Conservation (phyloP, 495 filamentous ascomycete species). For the Pseudoneurospora amorphoporcata region DNA sequence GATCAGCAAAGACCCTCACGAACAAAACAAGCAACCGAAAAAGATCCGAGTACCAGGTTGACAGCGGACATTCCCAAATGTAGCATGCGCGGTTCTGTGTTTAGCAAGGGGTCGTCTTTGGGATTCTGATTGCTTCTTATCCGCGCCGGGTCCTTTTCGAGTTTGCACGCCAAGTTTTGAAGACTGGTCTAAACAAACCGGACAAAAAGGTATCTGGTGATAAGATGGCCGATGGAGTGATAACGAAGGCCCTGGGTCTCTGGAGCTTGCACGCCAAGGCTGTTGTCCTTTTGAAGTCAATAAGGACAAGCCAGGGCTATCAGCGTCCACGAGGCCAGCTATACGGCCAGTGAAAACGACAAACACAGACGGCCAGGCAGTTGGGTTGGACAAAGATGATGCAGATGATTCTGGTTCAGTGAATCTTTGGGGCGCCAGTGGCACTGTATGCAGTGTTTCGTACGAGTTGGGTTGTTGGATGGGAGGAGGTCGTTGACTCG, state of each 20-base stretch:
- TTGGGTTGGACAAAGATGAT: constrained; percentile 36
- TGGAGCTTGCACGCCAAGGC: neutral
- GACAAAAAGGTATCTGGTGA: neutral
- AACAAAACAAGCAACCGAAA: constrained; percentile 17
- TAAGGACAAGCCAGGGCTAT: neutral
- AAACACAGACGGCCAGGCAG: constrained; percentile 8
- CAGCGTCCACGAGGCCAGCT: constrained; percentile 1
- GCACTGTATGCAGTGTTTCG: constrained; percentile 35
- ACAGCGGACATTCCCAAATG: constrained; percentile 23
- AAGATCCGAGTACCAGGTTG: constrained; percentile 13
- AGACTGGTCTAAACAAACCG: neutral
- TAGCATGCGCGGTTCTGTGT: constrained; percentile 1
- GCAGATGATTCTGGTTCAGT: constrained; percentile 32
- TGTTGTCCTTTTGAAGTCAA: neutral
- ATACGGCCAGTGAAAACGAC: constrained; percentile 5
- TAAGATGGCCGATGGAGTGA: neutral
- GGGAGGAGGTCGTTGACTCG: neutral
- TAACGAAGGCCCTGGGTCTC: neutral
- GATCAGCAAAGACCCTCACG: constrained; percentile 11
- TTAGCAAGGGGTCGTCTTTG: neutral
- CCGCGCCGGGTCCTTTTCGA: neutral
- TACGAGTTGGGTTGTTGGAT: constrained; percentile 23
- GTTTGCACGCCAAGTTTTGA: neutral
- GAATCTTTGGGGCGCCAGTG: constrained; percentile 30
- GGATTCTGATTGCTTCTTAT: neutral